Percentiles rank a stretch among this genome's conserved stretches.
phyloP scores from a whole-genome alignment of 1,284 basidiomycete species.

The Ganoderma leucocontextum region DNA sequence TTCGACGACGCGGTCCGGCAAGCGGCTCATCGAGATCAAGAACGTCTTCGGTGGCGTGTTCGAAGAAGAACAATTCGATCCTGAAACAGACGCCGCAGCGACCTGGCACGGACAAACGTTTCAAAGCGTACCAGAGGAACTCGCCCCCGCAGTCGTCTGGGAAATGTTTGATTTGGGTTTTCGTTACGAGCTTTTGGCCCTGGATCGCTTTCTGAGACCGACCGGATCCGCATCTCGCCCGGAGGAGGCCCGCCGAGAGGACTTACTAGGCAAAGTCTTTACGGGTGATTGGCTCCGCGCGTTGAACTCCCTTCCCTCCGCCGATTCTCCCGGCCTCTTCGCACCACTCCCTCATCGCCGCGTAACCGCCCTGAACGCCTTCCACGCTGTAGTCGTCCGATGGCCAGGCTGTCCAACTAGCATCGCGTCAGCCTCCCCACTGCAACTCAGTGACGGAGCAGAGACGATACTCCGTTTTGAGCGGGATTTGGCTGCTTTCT shows the following conservation, averaged over 20 bases:
- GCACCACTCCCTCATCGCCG: neutral
- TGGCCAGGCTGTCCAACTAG: slow-evolving; percentile 6
- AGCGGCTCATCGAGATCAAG: too few species aligned
- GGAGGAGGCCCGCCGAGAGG: neutral
- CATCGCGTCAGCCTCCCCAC: neutral
- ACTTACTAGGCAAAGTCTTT: neutral
- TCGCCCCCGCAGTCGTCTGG: slow-evolving; percentile 10
- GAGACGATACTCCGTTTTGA: neutral
- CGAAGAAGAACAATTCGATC: too few species aligned
- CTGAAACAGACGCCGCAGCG: too few species aligned
- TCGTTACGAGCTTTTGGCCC: slow-evolving; percentile 16
- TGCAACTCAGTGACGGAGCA: neutral
- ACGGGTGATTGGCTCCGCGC: neutral
- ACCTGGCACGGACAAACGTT: neutral
- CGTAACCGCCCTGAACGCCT: neutral
- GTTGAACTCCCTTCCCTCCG: neutral
- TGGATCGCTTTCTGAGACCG: slow-evolving; percentile 10
- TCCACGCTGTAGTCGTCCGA: neutral
- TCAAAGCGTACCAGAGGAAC: neutral
- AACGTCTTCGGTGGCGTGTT: too few species aligned
- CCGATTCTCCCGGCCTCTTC: neutral
- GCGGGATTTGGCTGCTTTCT: too few species aligned
- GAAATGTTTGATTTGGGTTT: slow-evolving; percentile 21
- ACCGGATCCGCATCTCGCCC: neutral
- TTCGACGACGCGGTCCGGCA: too few species aligned